Percentiles rank a stretch among this genome's conserved stretches.
phyloP scores from a whole-genome alignment of 768 basidiomycete genomes.

The Serendipita sp. region DNA sequence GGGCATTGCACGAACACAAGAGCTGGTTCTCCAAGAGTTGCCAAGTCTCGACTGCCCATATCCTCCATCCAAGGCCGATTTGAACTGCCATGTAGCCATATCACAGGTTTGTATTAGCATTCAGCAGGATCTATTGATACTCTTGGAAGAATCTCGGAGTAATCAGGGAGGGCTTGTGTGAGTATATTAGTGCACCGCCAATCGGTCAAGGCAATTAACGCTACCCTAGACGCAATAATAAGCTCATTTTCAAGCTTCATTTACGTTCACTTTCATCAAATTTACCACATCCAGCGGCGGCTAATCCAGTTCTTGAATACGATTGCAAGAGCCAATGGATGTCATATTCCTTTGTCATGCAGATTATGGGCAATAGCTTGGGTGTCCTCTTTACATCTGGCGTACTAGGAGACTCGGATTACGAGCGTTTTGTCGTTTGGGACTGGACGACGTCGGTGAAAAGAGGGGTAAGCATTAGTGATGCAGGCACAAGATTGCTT shows the following conservation, averaged over 20 bases:
- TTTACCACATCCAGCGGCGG: not conserved
- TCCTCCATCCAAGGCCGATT: not conserved
- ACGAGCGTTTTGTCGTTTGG: slow-evolving; percentile 1
- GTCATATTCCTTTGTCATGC: not conserved
- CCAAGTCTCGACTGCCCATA: not conserved
- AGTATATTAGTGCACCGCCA: not conserved
- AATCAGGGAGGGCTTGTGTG: not conserved
- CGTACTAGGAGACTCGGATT: not conserved
- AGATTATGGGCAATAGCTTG: not conserved
- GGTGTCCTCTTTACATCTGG: not conserved
- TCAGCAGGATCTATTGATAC: not conserved
- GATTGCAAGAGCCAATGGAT: not conserved
- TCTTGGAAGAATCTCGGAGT: not conserved
- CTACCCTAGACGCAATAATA: not conserved
- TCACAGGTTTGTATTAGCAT: not conserved
- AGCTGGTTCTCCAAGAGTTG: not conserved
- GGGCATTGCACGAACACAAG: not conserved
- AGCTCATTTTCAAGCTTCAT: not conserved
- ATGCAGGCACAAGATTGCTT: not conserved
- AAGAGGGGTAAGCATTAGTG: not conserved
- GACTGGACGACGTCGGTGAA: not conserved
- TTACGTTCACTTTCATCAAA: not conserved
- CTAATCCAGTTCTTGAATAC: not conserved
- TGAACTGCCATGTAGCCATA: not conserved
- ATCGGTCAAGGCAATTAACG: not conserved